Base-by-base conservation (phyloP, 352 stramenopile genomes). In the Phytopythium vexans region DNA sequence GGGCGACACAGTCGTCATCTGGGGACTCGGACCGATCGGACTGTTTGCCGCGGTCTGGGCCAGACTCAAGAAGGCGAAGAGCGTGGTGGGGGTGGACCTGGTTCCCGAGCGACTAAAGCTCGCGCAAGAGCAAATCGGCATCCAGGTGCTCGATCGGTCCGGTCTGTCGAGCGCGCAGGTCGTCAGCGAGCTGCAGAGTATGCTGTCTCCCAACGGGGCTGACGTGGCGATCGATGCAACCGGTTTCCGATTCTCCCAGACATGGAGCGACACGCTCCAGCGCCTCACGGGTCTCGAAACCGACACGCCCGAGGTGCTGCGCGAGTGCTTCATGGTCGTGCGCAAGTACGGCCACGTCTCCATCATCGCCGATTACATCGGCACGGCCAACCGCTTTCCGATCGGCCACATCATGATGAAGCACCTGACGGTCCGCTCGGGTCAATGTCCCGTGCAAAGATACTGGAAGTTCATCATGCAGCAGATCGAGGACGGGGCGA, bases 361-460 rank as follows among this genome's bases (percentile, higher is more conserved):
- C 52, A 44, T 77, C 27, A 53, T 81, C 8, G 65, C 56, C 1
- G 68, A 81, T 49, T 78, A 76, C 41, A 34, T 71, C 12, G 62
- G 56, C 15, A 45, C 54, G 10, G 56, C 57, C 1, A 65, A 73
- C 49, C 50, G 60, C 15, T 82, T 82, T 44, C 71, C 71, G 2
- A 60, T 82, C 34, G 68, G 68, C 14, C 65, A 75, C 55, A 52
- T 82, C 36, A 62, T 72, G 57, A 59, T 72, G 43, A 80, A 80
- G 49, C 67, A 80, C 35, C 33, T 77, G 64, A 72, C 60, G 14
- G 39, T 80, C 8, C 59, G 57, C 38, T 56, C 60, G 15, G 67
- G 70, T 4, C 68, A 64, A 12, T 60, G 64, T 27, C 66, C 68
- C 4, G 55, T 58, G 32, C 67, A 77, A 12, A 64, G 54, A 33